Conservation (phyloP, 495 filamentous ascomycete species). For the Rhypophila decipiens region DNA sequence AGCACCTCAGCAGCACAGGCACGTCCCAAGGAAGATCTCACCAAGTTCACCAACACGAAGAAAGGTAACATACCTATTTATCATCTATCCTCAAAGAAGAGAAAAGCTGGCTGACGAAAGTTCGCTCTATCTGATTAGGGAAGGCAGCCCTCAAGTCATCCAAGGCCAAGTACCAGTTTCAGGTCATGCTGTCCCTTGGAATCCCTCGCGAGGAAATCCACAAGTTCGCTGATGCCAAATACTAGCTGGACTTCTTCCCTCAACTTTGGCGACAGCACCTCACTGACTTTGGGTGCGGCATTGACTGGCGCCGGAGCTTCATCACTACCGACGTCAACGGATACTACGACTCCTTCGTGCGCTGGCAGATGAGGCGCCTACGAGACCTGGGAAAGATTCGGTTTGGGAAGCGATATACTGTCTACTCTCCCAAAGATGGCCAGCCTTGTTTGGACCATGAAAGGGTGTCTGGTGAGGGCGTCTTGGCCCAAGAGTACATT, state of each 20-base stretch:
- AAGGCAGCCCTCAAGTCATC: constrained; percentile 88
- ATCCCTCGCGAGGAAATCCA: constrained; percentile 79
- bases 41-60: constrained; percentile 91
- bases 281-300: constrained; percentile 62
- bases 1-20: constrained; percentile 16
- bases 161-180: constrained; percentile 63
- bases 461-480: constrained; percentile 76
- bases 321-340: constrained; percentile 83
- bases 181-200: constrained; percentile 60
- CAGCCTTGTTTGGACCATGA: constrained; percentile 96
- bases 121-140: too few relatives aligned
- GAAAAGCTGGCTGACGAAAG: too few relatives aligned
- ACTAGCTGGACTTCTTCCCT: constrained; percentile 77
- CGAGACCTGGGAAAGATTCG: constrained; percentile 74
- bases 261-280: constrained; percentile 64
- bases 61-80: too few relatives aligned
- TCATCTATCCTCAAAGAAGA: too few relatives aligned
- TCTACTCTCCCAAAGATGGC: constrained; percentile 78
- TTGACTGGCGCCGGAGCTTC: constrained; percentile 76
- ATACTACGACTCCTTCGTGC: constrained; percentile 79
- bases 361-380: constrained; percentile 84
- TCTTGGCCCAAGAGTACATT: constrained; percentile 81
- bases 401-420: constrained; percentile 77
- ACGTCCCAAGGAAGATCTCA: constrained; percentile 59
- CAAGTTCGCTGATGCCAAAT: constrained; percentile 64